Percentiles rank a stretch among this genome's conserved stretches.
Evolutionary conservation across 2,329 filamentous ascomycete genomes (phyloP).

Genomic region (Colletotrichum sp.): DNA sequence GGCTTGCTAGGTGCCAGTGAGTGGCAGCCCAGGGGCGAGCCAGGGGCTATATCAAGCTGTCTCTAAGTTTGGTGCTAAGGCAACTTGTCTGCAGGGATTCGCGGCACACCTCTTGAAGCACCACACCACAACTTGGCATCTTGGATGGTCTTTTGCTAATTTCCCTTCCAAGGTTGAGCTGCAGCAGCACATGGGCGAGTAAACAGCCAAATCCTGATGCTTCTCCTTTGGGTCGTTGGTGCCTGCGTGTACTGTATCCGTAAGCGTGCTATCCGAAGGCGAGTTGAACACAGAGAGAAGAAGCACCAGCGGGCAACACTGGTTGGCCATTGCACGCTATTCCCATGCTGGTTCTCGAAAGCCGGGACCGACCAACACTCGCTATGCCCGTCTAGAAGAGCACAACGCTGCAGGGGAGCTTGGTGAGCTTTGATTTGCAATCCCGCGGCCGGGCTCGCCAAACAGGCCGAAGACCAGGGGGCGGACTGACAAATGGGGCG

Average conservation of each 20-base stretch:
- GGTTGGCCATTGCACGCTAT: neutral
- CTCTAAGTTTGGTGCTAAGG: conserved; percentile 21
- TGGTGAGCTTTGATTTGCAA: conserved; percentile 11
- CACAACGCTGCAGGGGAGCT: neutral
- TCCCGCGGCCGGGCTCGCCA: neutral
- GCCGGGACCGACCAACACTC: neutral
- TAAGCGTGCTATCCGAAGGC: neutral
- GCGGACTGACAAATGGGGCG: neutral
- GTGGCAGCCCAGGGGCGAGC: neutral
- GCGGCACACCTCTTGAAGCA: conserved; percentile 18
- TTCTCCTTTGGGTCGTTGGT: neutral
- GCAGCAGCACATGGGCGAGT: conserved; percentile 17
- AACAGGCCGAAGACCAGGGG: neutral
- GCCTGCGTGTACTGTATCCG: neutral
- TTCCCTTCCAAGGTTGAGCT: conserved; percentile 21
- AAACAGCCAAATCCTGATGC: conserved; percentile 10
- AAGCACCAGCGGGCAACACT: neutral
- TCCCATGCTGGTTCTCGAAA: neutral
- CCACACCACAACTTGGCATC: conserved; percentile 15
- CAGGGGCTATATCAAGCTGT: conserved; percentile 14
- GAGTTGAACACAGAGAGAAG: neutral
- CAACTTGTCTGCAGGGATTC: conserved; percentile 12
- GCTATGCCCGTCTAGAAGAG: neutral
- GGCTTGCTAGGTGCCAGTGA: neutral
- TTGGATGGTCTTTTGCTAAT: conserved; percentile 21